Base-by-base conservation (phyloP, 2,329 filamentous ascomycete genomes). In the Coniella lustricola region DNA sequence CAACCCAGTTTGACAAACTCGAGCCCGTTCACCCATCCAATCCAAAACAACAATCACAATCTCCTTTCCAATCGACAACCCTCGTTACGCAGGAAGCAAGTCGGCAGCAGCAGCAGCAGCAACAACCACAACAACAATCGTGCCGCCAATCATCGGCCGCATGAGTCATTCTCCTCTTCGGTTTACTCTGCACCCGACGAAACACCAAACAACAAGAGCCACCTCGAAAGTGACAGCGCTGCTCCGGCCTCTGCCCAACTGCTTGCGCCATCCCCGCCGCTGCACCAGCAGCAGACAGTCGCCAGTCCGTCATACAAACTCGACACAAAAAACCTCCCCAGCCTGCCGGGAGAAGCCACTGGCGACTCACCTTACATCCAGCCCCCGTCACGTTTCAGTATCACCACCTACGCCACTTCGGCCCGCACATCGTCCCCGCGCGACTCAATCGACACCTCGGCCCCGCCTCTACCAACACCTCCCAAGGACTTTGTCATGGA, bases 371-470 rank as follows among this genome's bases (percentile, higher is more conserved):
- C 73, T 33, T 74, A 72, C 69, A 64, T 67, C 12, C 74, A 78
- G 49, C 77, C 78, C 5, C 63, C 69, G 2, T 84, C 80, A 42
- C 76, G 77, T 39, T 85, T 84, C 62, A 85, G 81, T 63, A 69
- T 77, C 54, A 82, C 78, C 7, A 84, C 80, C 2, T 81, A 77
- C 57, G 72, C 75, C 20, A 77, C 79, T 2, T 75, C 77, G 4
- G 63, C 71, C 38, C 64, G 64, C 29, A 63, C 66, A 12, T 69
- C 65, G 16, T 71, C 63, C 37, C 70, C 65, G 46, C 68, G 63
- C 42, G 56, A 63, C 29, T 67, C 67, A 29, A 53, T 62, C 16
- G 18, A 51, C 36, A 44, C 57, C 62, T 63, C 64, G 38, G 61
- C 60, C 9, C 64, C 70, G 4, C 64, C 68, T 7, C 59, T 67